Percentiles rank a stretch among this genome's conserved stretches.
Evolutionary conservation across 352 stramenopile genomes (phyloP).

Genomic region (Elongisporangium prolatum): DNA sequence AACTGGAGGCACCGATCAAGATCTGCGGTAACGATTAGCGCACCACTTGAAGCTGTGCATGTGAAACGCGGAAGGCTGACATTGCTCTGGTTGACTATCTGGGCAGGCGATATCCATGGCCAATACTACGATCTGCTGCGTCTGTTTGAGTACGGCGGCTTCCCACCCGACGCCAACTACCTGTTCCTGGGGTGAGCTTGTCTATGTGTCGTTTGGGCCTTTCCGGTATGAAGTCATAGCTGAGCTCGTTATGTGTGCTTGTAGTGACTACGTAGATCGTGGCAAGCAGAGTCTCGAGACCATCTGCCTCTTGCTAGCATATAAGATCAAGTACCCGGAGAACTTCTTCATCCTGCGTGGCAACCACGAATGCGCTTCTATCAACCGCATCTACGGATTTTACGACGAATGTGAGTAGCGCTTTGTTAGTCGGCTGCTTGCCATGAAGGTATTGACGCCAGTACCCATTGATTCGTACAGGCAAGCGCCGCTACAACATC

Average conservation of each 20-base stretch:
- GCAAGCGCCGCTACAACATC: no score
- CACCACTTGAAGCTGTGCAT: slow-evolving; percentile 8
- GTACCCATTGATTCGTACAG: no score
- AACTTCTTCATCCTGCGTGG: slow-evolving; percentile 81
- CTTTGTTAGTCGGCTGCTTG: no score
- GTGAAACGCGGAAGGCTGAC: neutral
- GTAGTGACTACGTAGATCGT: slow-evolving; percentile 76
- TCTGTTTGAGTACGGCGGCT: slow-evolving; percentile 91
- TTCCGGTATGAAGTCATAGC: neutral
- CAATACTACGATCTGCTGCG: slow-evolving; percentile 98
- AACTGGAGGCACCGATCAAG: slow-evolving; percentile 97
- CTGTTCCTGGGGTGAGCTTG: slow-evolving; percentile 48
- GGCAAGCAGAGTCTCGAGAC: slow-evolving; percentile 87
- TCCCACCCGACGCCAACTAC: slow-evolving; percentile 82
- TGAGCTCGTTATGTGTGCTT: neutral
- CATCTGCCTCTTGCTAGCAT: slow-evolving; percentile 78
- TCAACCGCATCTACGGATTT: slow-evolving; percentile 84
- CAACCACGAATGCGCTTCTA: slow-evolving; percentile 79
- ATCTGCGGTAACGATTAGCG: slow-evolving; percentile 77
- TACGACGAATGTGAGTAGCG: slow-evolving; percentile 59
- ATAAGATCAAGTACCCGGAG: slow-evolving; percentile 87
- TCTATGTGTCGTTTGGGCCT: neutral
- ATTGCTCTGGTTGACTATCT: neutral
- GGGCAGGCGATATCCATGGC: slow-evolving; percentile 92
- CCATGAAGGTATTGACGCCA: no score